A percentile compares a stretch with the other conserved stretches of the same genome.
These are phyloP conservation scores for Aspergillus sclerotiicarbonarius DNA, from an alignment of 495 filamentous ascomycete genomes.

Conservation along the genomic window DNA sequence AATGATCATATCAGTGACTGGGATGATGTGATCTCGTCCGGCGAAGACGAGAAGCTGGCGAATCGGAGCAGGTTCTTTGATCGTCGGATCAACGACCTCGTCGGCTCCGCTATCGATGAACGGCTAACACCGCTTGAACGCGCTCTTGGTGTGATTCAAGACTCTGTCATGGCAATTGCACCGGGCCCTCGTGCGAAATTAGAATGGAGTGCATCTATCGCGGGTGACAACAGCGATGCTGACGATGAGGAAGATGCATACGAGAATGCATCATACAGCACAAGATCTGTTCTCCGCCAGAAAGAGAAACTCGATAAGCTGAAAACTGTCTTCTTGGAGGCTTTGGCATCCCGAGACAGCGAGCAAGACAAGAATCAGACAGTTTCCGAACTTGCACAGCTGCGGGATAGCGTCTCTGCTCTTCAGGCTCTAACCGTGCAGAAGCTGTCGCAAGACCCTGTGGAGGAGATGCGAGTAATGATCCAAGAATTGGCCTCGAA, in stretches of 20 bases:
- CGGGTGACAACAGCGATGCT: conserved; percentile 78
- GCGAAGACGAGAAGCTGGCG: conserved; percentile 77
- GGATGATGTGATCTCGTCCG: conserved; percentile 80
- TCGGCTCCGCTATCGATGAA: conserved; percentile 73
- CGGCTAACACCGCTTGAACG: conserved; percentile 76
- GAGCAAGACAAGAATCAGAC: conserved; percentile 34
- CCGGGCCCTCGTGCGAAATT: conserved; percentile 36
- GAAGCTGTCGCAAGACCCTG: conserved; percentile 39
- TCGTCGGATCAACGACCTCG: conserved; percentile 77
- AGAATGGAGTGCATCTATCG: conserved; percentile 56
- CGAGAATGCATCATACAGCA: conserved; percentile 40
- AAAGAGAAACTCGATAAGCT: conserved; percentile 82
- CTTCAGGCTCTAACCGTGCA: conserved; percentile 49
- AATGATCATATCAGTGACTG: conserved; percentile 79
- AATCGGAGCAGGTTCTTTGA: conserved; percentile 80
- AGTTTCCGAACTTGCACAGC: conserved; percentile 45
- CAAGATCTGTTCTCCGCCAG: conserved; percentile 61
- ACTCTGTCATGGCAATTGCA: conserved; percentile 55
- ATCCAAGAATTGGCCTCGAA: conserved; percentile 45
- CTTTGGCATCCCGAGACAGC: conserved; percentile 57
- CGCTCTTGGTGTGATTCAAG: conserved; percentile 70
- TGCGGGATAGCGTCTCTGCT: conserved; percentile 58
- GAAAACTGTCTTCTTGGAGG: conserved; percentile 74
- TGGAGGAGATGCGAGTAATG: conserved; percentile 42
- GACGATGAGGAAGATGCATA: conserved; percentile 88